Conservation (phyloP, 2,329 filamentous ascomycete species). For the Pseudocercospora cruenta region DNA sequence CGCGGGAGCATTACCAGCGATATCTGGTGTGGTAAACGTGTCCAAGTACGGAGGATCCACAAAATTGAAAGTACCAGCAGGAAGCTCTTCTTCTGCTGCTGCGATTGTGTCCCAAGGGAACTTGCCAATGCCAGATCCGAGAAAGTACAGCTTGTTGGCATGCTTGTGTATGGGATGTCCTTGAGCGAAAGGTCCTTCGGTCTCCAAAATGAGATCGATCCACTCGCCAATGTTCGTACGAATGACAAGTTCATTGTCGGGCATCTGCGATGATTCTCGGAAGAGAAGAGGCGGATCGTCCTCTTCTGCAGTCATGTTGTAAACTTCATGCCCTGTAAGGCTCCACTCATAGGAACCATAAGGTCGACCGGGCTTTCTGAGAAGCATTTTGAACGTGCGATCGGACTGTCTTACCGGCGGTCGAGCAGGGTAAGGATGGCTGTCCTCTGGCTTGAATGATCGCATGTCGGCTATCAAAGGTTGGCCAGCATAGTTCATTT, state of each 20-base stretch:
- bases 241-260: slow-evolving; percentile 12
- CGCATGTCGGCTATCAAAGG: slow-evolving; percentile 35
- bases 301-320: slow-evolving; percentile 24
- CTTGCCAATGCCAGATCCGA: slow-evolving; percentile 52
- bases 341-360: slow-evolving; percentile 28
- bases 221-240: slow-evolving; percentile 37
- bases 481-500: slow-evolving; percentile 55
- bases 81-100: slow-evolving; percentile 52
- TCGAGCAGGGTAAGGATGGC: slow-evolving; percentile 23
- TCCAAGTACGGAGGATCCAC: slow-evolving; percentile 61
- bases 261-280: neutral
- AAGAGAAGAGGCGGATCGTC: slow-evolving; percentile 20
- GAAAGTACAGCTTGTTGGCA: slow-evolving; percentile 61
- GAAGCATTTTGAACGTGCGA: slow-evolving; percentile 23
- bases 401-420: slow-evolving; percentile 18
- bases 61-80: slow-evolving; percentile 58
- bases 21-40: slow-evolving; percentile 38
- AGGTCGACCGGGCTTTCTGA: slow-evolving; percentile 26
- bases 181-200: slow-evolving; percentile 19
- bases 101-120: slow-evolving; percentile 60
- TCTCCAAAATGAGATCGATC: slow-evolving; percentile 38
- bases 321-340: slow-evolving; percentile 21
- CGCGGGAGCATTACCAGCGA: slow-evolving; percentile 4
- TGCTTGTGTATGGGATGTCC: slow-evolving; percentile 68
- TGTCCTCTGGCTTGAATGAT: slow-evolving; percentile 21